Base-by-base conservation (phyloP, 306 rosid genomes). In the Nissolia schottii region DNA sequence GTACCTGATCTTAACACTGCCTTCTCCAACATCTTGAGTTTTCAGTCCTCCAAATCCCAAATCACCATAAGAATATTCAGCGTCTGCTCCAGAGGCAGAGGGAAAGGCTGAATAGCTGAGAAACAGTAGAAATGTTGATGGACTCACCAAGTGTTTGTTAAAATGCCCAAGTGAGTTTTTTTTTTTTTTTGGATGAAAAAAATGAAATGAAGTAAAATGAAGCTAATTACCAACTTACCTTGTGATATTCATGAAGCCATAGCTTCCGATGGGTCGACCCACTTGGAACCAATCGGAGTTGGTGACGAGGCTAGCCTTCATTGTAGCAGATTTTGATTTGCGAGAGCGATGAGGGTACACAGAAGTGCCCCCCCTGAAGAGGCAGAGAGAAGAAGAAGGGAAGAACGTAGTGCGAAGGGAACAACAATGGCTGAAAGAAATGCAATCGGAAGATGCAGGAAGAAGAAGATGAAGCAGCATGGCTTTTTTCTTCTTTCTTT, bases 241-340 rank as follows among this genome's bases (percentile, higher is more conserved):
- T 49, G 97, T 91, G 62, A 93, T 40, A 43, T 93, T 93, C 82
- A 93, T 87, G 92, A 93, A 93, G 71, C 97, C 98, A 71, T 93
- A 93, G 88, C 84, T 89, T 8, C 96, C 98, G 18, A 93, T 77
- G 70, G 91, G 82, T 34, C 92, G 88, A 19, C 98, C 98, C 10
- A 93, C 98, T 88, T 91, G 86, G 82, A 93, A 93, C 28, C 82
- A 93, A 37, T 93, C 88, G 8, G 98, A 82, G 81, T 66, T 67
- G 9, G 93, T 77, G 75, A 90, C 81, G 20, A 91, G 85, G 14
- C 62, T 78, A 12, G 90, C 86, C 48, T 76, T n/a, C n/a, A n/a
- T n/a, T n/a, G n/a, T 88, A 16, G 87, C 86, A 45, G 51, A 7
- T n/a, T 2, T 22, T 0, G 2, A 16, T 45, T 45, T 45, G 51